Conservation (phyloP, 768 basidiomycete species). For the Glaciozyma martinii region DNA sequence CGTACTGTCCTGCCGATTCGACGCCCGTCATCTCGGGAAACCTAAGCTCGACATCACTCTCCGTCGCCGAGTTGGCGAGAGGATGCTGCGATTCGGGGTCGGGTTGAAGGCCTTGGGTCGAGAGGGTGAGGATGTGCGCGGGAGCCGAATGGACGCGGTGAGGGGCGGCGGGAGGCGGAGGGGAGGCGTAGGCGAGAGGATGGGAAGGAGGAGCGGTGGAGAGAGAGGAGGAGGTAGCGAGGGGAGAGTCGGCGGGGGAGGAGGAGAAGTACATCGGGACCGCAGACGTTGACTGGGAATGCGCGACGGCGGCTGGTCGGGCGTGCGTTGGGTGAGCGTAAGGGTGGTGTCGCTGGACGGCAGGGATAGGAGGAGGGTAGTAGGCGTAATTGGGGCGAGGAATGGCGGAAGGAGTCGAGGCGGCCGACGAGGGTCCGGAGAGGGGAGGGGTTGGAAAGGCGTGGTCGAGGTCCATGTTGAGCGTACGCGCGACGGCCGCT, state of each 20-base stretch:
- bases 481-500: not conserved
- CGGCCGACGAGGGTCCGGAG: not conserved
- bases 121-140: slow-evolving; percentile 19
- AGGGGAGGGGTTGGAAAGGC: not conserved
- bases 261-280: slow-evolving; percentile 22
- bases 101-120: not conserved
- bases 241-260: not conserved
- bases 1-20: not conserved
- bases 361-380: slow-evolving; percentile 11
- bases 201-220: not conserved
- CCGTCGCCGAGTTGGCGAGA: not conserved
- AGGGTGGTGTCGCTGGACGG: slow-evolving; percentile 26
- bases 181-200: slow-evolving; percentile 6
- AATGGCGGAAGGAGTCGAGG: not conserved
- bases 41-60: not conserved
- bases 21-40: not conserved
- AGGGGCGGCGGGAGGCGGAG: not conserved
- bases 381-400: not conserved
- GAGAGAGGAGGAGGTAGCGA: slow-evolving; percentile 8
- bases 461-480: slow-evolving; percentile 15
- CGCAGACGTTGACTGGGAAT: slow-evolving; percentile 2
- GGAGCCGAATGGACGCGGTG: slow-evolving; percentile 25
- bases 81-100: not conserved
- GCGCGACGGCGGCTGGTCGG: not conserved
- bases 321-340: slow-evolving; percentile 21